phyloP scores from a whole-genome alignment of 768 basidiomycete species.

The Scleroderma bovista region DNA sequence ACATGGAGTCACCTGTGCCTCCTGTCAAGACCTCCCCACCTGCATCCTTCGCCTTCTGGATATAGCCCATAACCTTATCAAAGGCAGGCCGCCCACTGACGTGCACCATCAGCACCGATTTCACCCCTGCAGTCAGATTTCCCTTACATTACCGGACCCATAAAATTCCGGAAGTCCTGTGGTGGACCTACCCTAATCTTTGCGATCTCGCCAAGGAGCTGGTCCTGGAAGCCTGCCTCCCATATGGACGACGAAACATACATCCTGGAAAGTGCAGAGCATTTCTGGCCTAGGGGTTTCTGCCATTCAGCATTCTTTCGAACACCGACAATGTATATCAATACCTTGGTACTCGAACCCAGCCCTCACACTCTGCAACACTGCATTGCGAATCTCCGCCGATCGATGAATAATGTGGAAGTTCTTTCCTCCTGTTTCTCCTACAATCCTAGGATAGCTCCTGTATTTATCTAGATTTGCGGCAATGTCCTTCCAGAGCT shows the following conservation, averaged over 20 bases:
- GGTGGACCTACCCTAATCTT: conserved; percentile 84
- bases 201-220: conserved; percentile 64
- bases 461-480: conserved; percentile 82
- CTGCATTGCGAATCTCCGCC: conserved; percentile 88
- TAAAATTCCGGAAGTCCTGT: conserved; percentile 76
- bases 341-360: conserved; percentile 95
- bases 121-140: neutral
- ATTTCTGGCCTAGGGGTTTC: conserved; percentile 84
- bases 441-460: conserved; percentile 91
- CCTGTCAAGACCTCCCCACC: conserved; percentile 91
- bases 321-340: neutral
- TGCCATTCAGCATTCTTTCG: neutral
- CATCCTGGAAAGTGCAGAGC: conserved; percentile 86
- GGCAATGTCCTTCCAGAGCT: conserved; percentile 95
- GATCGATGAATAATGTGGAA: conserved; percentile 90
- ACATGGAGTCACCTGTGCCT: conserved; percentile 54
- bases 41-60: conserved; percentile 78
- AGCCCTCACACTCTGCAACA: conserved; percentile 76
- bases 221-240: conserved; percentile 81
- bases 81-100: conserved; percentile 77
- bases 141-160: conserved; percentile 92
- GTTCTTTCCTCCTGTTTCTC: conserved; percentile 99
- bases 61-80: conserved; percentile 79
- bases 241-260: conserved; percentile 89
- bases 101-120: neutral